Conservation (phyloP, 179 eudicot genomes). For the Drosera spatulata region DNA sequence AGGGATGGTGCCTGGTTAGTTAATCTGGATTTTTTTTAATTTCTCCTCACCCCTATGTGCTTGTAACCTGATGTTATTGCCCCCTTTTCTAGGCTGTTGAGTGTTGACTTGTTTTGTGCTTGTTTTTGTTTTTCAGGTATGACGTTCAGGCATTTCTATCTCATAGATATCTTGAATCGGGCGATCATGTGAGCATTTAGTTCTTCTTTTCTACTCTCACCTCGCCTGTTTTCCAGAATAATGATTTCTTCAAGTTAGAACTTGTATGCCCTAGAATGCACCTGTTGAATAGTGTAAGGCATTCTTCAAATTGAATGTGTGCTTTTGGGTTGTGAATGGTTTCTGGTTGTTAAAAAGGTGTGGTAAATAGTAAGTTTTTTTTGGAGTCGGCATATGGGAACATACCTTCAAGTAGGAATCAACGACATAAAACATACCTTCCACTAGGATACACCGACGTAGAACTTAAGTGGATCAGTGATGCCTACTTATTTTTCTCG, state of each 20-base stretch:
- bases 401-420: too few relatives aligned
- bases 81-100: not conserved
- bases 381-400: too few relatives aligned
- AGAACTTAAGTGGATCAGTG: too few relatives aligned
- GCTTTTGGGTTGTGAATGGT: too few relatives aligned
- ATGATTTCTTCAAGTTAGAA: not conserved
- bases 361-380: too few relatives aligned
- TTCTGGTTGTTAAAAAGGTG: too few relatives aligned
- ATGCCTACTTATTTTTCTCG: too few relatives aligned
- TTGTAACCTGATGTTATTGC: not conserved
- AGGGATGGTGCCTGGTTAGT: conserved; percentile 95
- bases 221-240: not conserved
- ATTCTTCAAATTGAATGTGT: too few relatives aligned
- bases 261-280: too few relatives aligned
- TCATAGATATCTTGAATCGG: conserved; percentile 67
- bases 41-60: not conserved
- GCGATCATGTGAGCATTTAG: conserved; percentile 58
- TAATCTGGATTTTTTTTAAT: not conserved
- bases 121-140: conserved; percentile 46
- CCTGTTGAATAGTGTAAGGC: too few relatives aligned
- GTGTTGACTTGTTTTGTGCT: not conserved
- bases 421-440: too few relatives aligned
- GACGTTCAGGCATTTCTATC: conserved; percentile 75
- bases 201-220: not conserved
- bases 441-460: too few relatives aligned